Conservation (phyloP, 2,329 filamentous ascomycete genomes). For the Cladosporium sp. region DNA sequence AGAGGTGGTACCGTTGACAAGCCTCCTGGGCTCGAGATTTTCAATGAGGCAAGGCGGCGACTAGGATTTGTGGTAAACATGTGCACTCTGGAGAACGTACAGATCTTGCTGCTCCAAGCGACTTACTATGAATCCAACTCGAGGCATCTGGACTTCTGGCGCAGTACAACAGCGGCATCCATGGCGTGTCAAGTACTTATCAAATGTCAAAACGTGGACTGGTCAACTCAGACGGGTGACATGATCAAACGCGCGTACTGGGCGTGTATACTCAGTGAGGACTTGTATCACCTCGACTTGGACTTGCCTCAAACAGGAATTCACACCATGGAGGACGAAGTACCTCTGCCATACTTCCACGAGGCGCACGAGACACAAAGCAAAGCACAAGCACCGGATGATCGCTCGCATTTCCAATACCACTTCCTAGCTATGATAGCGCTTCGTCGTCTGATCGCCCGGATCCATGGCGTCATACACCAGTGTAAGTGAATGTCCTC, state of each 20-base stretch:
- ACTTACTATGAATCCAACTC: slow-evolving; percentile 25
- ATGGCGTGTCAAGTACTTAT: slow-evolving; percentile 55
- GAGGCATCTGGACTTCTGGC: slow-evolving; percentile 55
- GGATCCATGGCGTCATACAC: slow-evolving; percentile 50
- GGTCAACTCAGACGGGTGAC: slow-evolving; percentile 46
- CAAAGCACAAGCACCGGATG: slow-evolving; percentile 35
- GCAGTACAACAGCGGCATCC: slow-evolving; percentile 53
- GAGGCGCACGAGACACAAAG: slow-evolving; percentile 36
- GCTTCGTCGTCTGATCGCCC: slow-evolving; percentile 50
- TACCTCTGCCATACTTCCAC: slow-evolving; percentile 53
- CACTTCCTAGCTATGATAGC: slow-evolving; percentile 60
- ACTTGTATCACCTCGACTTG: slow-evolving; percentile 55
- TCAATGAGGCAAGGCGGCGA: slow-evolving; percentile 59
- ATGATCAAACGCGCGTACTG: slow-evolving; percentile 54
- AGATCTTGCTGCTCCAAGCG: slow-evolving; percentile 54
- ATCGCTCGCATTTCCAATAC: slow-evolving; percentile 53
- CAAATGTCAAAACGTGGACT: slow-evolving; percentile 44
- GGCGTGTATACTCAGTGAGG: slow-evolving; percentile 50
- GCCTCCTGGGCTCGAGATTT: slow-evolving; percentile 56
- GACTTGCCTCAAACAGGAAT: slow-evolving; percentile 55
- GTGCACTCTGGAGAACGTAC: slow-evolving; percentile 56
- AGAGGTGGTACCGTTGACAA: slow-evolving; percentile 47
- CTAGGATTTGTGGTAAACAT: slow-evolving; percentile 55
- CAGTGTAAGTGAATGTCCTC: slow-evolving; percentile 42
- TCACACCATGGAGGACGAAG: slow-evolving; percentile 48